These are phyloP conservation scores for Starmera amethionina DNA, from an alignment of 805 yeast genomes.

Conservation along the genomic window DNA sequence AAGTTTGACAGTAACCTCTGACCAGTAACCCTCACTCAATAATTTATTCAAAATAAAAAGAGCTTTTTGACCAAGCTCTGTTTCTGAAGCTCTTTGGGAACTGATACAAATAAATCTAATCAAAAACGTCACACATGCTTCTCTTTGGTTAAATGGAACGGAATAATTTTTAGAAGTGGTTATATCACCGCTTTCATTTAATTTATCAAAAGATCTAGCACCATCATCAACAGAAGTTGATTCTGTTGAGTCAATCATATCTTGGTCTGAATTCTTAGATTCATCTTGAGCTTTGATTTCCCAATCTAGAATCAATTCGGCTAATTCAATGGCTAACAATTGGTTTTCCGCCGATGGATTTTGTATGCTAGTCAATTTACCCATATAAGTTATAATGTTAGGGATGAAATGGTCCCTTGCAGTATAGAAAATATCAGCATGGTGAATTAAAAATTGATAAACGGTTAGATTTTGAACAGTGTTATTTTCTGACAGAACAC, in stretches of 20 bases:
- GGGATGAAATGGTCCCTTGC: conserved; percentile 87
- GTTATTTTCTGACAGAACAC: conserved; percentile 84
- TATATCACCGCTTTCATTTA: conserved; percentile 22
- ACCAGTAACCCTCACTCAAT: conserved; percentile 69
- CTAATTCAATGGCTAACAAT: conserved; percentile 77
- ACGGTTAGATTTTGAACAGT: conserved; percentile 80
- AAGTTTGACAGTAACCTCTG: conserved; percentile 79
- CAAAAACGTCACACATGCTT: conserved; percentile 82
- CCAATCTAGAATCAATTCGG: conserved; percentile 82
- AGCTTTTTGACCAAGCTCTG: conserved; percentile 73
- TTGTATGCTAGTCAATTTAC: conserved; percentile 70
- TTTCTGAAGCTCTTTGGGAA: conserved; percentile 76
- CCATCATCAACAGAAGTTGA: too few species aligned
- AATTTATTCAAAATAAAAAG: conserved; percentile 67
- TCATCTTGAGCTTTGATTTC: conserved; percentile 41
- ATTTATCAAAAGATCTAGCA: too few species aligned
- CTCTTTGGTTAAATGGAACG: conserved; percentile 73
- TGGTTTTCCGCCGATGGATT: conserved; percentile 78
- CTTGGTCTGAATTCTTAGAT: conserved; percentile 1
- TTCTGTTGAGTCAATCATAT: too few species aligned
- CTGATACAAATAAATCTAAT: conserved; percentile 83
- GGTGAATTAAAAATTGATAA: conserved; percentile 81
- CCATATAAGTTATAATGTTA: conserved; percentile 85
- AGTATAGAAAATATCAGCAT: conserved; percentile 73
- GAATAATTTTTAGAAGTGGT: conserved; percentile 40